Conservation (phyloP, 768 basidiomycete species). For the Russula griseocarnosa region DNA sequence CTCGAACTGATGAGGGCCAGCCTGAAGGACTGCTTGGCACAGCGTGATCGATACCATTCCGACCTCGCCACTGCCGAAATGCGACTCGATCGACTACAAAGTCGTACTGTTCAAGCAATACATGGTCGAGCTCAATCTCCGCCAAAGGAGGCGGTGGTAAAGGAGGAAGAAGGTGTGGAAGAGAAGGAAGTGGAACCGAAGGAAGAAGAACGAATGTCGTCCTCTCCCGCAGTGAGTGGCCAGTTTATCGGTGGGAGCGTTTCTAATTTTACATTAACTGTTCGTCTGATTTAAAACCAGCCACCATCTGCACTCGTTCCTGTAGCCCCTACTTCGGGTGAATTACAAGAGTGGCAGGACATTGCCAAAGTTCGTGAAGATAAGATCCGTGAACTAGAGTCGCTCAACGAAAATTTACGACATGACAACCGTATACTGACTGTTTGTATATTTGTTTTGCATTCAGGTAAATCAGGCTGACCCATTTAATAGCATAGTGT, state of each 20-base stretch:
- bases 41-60: slow-evolving; percentile 47
- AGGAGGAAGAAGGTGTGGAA: slow-evolving; percentile 21
- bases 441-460: slow-evolving; percentile 7
- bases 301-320: slow-evolving; percentile 35
- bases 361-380: slow-evolving; percentile 37
- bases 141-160: slow-evolving; percentile 11
- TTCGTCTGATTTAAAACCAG: slow-evolving; percentile 48
- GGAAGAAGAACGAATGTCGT: slow-evolving; percentile 51
- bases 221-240: slow-evolving; percentile 72
- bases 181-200: slow-evolving; percentile 33
- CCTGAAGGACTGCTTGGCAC: slow-evolving; percentile 48
- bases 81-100: slow-evolving; percentile 57
- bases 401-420: slow-evolving; percentile 25
- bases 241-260: slow-evolving; percentile 62
- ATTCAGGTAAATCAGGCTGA: background rate
- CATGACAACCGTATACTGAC: slow-evolving; percentile 29
- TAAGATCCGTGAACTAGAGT: slow-evolving; percentile 32
- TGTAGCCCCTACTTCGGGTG: slow-evolving; percentile 31
- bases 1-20: slow-evolving; percentile 47
- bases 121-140: slow-evolving; percentile 16
- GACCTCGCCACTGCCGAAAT: slow-evolving; percentile 55
- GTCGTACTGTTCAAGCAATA: slow-evolving; percentile 42
- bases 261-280: slow-evolving; percentile 38
- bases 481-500: slow-evolving; percentile 17
- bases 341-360: slow-evolving; percentile 40